These are phyloP conservation scores for Cicer chorassanicum DNA, from an alignment of 306 rosid species.

Conservation along the genomic window DNA sequence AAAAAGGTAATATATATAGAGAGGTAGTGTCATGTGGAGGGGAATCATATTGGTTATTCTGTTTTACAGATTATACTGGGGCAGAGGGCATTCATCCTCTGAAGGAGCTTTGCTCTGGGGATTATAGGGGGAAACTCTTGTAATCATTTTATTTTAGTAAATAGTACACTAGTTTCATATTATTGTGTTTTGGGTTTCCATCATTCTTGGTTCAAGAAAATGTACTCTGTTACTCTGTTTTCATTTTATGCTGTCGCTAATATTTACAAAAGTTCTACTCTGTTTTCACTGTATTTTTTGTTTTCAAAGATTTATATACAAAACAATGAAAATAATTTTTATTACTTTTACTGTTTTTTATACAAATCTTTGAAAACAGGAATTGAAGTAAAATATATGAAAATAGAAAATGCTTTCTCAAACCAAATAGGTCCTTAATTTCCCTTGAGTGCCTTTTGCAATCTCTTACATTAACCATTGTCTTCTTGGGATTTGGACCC, in stretches of 20 bases:
- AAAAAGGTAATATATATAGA: too few relatives aligned
- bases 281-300: background rate
- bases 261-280: background rate
- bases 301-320: background rate
- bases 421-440: slow-evolving; percentile 14
- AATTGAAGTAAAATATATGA: background rate
- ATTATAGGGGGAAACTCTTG: too few relatives aligned
- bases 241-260: background rate
- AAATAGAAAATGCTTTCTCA: background rate
- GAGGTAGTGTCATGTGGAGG: too few relatives aligned
- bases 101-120: too few relatives aligned
- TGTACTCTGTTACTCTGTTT: background rate
- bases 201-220: background rate
- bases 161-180: too few relatives aligned
- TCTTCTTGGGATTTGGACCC: slow-evolving; percentile 6
- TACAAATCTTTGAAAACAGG: background rate
- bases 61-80: too few relatives aligned
- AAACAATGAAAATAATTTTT: background rate
- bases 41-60: too few relatives aligned
- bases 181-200: too few relatives aligned
- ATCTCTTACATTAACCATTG: slow-evolving; percentile 17
- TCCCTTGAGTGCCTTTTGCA: background rate
- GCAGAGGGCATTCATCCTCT: too few relatives aligned
- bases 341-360: background rate
- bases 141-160: too few relatives aligned